These are phyloP conservation scores for Monilinia polystroma DNA, from an alignment of 2,329 filamentous ascomycete species.

Conservation along the genomic window DNA sequence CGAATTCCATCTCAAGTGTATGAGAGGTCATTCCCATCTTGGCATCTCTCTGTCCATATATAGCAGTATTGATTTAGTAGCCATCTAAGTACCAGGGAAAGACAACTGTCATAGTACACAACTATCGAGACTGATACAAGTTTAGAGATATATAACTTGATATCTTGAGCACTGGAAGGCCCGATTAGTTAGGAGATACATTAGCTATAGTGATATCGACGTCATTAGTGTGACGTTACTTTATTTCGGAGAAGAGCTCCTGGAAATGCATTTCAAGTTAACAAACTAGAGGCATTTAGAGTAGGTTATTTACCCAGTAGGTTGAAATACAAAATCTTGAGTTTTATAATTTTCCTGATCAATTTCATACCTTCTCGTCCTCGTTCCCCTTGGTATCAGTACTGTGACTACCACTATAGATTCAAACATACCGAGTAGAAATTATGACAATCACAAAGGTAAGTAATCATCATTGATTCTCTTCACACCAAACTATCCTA, in stretches of 20 bases:
- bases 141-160: background rate
- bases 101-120: background rate
- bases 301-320: background rate
- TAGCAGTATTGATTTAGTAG: background rate
- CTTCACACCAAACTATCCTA: background rate
- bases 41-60: background rate
- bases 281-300: background rate
- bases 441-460: constrained; percentile 2
- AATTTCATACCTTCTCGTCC: background rate
- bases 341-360: background rate
- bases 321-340: background rate
- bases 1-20: background rate
- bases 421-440: background rate
- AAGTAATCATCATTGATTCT: background rate
- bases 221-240: constrained; percentile 3
- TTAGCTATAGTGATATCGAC: background rate
- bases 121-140: background rate
- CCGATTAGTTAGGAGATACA: background rate
- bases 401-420: background rate
- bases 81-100: background rate
- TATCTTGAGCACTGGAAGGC: background rate
- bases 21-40: background rate
- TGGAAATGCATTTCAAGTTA: background rate
- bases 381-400: background rate
- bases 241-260: background rate